Percentiles rank a stretch among this genome's conserved stretches.
phyloP scores from a whole-genome alignment of 768 basidiomycete species.

The Leccinum incarnatum region DNA sequence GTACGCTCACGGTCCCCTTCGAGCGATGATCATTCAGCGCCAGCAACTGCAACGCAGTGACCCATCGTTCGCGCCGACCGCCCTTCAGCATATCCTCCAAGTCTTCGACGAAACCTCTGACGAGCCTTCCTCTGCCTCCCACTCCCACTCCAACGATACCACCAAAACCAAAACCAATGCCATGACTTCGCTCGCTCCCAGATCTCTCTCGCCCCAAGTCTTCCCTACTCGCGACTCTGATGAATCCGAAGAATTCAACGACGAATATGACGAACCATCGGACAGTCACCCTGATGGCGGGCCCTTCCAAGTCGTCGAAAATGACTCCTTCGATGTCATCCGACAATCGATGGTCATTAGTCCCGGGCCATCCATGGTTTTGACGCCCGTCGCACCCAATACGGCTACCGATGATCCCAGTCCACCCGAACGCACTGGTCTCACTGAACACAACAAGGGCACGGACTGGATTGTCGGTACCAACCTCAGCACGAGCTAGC shows the following conservation, averaged over 20 bases:
- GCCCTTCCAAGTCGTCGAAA: neutral
- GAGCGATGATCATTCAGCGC: no score
- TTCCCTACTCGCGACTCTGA: no score
- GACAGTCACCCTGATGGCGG: neutral
- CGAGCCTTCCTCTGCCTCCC: neutral
- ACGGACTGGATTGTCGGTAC: no score
- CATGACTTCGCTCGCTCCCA: neutral
- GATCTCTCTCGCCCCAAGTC: neutral
- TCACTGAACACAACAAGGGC: no score
- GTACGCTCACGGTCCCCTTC: no score
- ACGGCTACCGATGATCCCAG: no score
- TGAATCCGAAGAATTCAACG: no score
- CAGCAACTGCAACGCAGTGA: neutral
- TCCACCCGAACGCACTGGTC: no score
- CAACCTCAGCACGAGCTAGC: no score
- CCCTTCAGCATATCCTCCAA: constrained; percentile 25
- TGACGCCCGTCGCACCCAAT: no score
- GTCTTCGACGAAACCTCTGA: constrained; percentile 22
- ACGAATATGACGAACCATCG: no score
- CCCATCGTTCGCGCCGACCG: constrained; percentile 1
- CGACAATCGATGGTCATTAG: neutral
- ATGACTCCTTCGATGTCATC: neutral
- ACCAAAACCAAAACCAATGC: neutral
- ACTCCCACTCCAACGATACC: neutral
- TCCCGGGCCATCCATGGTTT: no score